Evolutionary conservation across 1,284 basidiomycete genomes (phyloP).

Genomic region (Pascua guehoae): DNA sequence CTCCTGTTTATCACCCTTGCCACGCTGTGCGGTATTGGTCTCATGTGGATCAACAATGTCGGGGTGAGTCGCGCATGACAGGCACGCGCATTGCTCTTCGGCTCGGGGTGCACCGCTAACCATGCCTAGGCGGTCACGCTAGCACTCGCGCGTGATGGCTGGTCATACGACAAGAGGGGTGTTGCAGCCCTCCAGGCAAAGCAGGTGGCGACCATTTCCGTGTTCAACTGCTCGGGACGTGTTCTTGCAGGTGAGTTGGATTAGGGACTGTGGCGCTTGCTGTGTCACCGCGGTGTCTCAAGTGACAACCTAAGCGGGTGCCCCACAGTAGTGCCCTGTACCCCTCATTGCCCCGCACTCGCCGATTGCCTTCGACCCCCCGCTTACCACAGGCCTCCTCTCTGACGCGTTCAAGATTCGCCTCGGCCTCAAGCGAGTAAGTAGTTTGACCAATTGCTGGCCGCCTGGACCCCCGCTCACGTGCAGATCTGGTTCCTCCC

Average conservation of each 20-base stretch:
- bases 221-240: constrained; percentile 79
- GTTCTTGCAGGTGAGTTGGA: constrained; percentile 63
- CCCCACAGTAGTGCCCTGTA: neutral
- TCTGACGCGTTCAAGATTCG: constrained; percentile 68
- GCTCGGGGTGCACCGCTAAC: neutral
- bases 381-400: constrained; percentile 56
- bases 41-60: constrained; percentile 95
- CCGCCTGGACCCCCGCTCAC: neutral
- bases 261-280: too few relatives aligned
- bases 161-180: constrained; percentile 61
- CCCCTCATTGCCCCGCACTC: too few relatives aligned
- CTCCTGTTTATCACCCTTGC: constrained; percentile 67
- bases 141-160: constrained; percentile 68
- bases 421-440: constrained; percentile 58
- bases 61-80: constrained; percentile 50
- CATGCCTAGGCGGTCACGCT: constrained; percentile 65
- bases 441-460: neutral
- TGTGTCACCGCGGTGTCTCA: too few relatives aligned
- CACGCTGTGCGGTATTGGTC: constrained; percentile 74
- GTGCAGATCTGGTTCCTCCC: constrained; percentile 59
- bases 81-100: neutral
- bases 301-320: too few relatives aligned
- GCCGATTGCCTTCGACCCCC: too few relatives aligned
- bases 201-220: constrained; percentile 78
- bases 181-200: constrained; percentile 74